Percentiles rank a stretch among this genome's conserved stretches.
Evolutionary conservation across 352 stramenopile genomes (phyloP).

Genomic region (Globisporangium middletonii): DNA sequence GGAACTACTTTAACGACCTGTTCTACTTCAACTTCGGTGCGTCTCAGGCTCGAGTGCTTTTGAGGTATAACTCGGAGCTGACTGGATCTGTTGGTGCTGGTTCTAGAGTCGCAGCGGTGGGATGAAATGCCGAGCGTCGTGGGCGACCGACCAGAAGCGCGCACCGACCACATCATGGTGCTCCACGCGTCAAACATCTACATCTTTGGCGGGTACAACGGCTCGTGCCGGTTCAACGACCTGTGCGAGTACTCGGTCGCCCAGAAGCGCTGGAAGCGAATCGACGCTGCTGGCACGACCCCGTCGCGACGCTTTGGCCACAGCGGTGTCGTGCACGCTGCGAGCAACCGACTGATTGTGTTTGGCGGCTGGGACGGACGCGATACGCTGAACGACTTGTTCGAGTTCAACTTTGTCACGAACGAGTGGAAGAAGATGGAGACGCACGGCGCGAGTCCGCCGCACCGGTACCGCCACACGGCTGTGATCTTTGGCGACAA

Average conservation of each 20-base stretch:
- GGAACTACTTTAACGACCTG: slow-evolving; percentile 88
- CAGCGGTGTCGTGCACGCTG: slow-evolving; percentile 67
- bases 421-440: slow-evolving; percentile 64
- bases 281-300: slow-evolving; percentile 26
- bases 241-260: slow-evolving; percentile 68
- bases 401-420: slow-evolving; percentile 68
- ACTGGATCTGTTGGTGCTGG: background rate
- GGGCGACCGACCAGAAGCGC: slow-evolving; percentile 56
- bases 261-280: slow-evolving; percentile 52
- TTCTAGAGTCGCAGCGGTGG: slow-evolving; percentile 46
- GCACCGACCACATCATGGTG: slow-evolving; percentile 87
- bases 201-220: slow-evolving; percentile 88
- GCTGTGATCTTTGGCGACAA: slow-evolving; percentile 75
- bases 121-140: slow-evolving; percentile 69
- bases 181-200: slow-evolving; percentile 74
- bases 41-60: background rate
- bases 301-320: slow-evolving; percentile 78
- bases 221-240: slow-evolving; percentile 77
- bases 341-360: slow-evolving; percentile 68
- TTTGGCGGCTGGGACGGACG: slow-evolving; percentile 86
- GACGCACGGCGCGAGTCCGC: slow-evolving; percentile 46
- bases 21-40: slow-evolving; percentile 85
- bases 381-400: slow-evolving; percentile 81
- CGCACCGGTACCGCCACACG: slow-evolving; percentile 82
- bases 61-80: background rate